Conservation (phyloP, 192 early-diverging fungal species). For the Cladochytrium replicatum region DNA sequence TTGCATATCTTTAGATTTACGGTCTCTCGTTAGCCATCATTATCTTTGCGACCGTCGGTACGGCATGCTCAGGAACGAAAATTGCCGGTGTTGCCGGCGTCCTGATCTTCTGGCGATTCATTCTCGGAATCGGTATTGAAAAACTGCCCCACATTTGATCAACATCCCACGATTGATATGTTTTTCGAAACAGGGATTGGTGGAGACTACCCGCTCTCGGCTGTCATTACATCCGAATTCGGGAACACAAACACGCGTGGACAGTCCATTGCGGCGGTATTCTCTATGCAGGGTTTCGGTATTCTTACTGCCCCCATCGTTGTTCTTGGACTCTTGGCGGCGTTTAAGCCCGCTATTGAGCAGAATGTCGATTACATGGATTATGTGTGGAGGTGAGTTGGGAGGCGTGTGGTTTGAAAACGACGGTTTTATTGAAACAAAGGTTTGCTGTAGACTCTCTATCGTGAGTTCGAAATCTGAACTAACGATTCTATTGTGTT, state of each 20-base stretch:
- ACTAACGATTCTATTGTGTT: too few relatives aligned
- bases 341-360: slow-evolving; percentile 59
- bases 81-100: slow-evolving; percentile 61
- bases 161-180: too few relatives aligned
- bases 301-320: slow-evolving; percentile 72
- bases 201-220: slow-evolving; percentile 93
- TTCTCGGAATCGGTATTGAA: slow-evolving; percentile 89
- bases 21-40: slow-evolving; percentile 83
- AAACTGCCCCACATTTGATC: too few relatives aligned
- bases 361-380: slow-evolving; percentile 53
- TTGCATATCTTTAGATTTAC: too few relatives aligned
- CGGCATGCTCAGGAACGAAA: slow-evolving; percentile 58
- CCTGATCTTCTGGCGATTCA: slow-evolving; percentile 75
- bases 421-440: too few relatives aligned
- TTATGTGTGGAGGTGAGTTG: slow-evolving; percentile 89
- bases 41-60: slow-evolving; percentile 76
- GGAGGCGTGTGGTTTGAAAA: too few relatives aligned
- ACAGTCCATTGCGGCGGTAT: slow-evolving; percentile 77
- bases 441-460: too few relatives aligned
- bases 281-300: slow-evolving; percentile 91
- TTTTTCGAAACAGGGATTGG: too few relatives aligned
- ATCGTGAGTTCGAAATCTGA: too few relatives aligned
- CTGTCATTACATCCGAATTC: slow-evolving; percentile 90
- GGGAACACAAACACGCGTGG: slow-evolving; percentile 69
- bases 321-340: slow-evolving; percentile 56